These are phyloP conservation scores for Myxozyma vanderwaltii DNA, from an alignment of 805 yeast species.

Conservation along the genomic window DNA sequence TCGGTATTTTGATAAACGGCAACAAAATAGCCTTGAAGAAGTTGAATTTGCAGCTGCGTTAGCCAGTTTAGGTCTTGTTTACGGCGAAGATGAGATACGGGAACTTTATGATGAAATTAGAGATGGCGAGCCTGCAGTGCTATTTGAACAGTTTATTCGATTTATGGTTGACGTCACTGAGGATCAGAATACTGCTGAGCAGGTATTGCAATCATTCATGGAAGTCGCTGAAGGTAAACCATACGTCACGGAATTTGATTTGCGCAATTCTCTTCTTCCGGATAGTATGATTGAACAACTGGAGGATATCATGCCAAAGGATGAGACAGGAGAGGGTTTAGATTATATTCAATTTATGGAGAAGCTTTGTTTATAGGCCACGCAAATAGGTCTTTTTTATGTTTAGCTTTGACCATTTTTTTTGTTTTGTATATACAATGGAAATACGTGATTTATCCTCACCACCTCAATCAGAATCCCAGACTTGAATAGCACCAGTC, in stretches of 20 bases:
- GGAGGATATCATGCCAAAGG: slow-evolving; percentile 39
- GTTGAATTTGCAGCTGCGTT: slow-evolving; percentile 50
- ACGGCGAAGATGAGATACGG: slow-evolving; percentile 43
- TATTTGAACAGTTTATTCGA: slow-evolving; percentile 42
- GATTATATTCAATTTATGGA: slow-evolving; percentile 41
- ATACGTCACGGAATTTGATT: slow-evolving; percentile 46
- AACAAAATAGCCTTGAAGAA: slow-evolving; percentile 46
- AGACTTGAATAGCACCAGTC: slow-evolving; percentile 27
- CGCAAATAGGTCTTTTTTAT: not conserved
- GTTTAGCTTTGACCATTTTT: not conserved
- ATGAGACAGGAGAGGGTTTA: slow-evolving; percentile 36
- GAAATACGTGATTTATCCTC: not conserved
- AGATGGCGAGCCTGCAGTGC: slow-evolving; percentile 37
- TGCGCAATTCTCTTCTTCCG: slow-evolving; percentile 44
- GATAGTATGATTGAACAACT: slow-evolving; percentile 41
- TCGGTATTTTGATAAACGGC: slow-evolving; percentile 46
- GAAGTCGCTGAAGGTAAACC: slow-evolving; percentile 48
- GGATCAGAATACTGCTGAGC: slow-evolving; percentile 45
- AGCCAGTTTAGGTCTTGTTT: slow-evolving; percentile 47
- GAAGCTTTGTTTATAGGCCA: slow-evolving; percentile 20
- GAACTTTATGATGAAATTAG: slow-evolving; percentile 45
- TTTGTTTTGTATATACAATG: not conserved
- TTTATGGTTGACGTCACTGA: slow-evolving; percentile 47
- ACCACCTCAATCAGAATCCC: slow-evolving; percentile 11
- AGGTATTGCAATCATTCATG: slow-evolving; percentile 46